Percentiles rank a stretch among this genome's conserved stretches.
Conservation (phyloP, 805 yeast species). For the Wickerhamomyces pijperi region DNA sequence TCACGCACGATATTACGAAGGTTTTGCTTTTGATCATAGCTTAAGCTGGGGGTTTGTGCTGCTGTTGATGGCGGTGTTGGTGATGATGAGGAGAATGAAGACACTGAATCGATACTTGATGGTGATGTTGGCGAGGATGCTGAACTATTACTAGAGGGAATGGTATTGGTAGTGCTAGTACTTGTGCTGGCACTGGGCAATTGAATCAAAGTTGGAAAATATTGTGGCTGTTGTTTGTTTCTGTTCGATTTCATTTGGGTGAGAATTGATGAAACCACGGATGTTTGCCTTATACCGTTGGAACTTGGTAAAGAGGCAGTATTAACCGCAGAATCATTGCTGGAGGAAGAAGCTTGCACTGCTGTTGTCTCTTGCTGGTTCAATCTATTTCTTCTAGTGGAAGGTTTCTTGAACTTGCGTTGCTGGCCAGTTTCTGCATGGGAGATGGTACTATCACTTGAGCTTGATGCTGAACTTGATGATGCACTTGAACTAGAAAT, state of each 20-base stretch:
- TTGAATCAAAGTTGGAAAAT: not conserved
- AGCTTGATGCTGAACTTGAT: not conserved
- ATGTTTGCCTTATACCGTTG: no score
- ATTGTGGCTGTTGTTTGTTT: constrained; percentile 8
- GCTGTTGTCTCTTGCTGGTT: not conserved
- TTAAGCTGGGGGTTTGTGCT: not conserved
- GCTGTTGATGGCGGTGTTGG: not conserved
- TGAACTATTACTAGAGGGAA: no score
- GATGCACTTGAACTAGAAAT: no score
- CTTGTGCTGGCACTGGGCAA: not conserved
- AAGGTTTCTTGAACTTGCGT: constrained; percentile 15
- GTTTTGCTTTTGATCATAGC: constrained; percentile 35
- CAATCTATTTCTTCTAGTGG: constrained; percentile 7
- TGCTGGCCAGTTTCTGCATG: not conserved
- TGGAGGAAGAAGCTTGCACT: not conserved
- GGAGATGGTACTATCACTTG: not conserved
- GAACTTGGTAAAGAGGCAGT: not conserved
- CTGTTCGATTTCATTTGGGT: constrained; percentile 11
- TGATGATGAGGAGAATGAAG: not conserved
- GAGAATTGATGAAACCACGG: constrained; percentile 1
- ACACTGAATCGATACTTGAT: not conserved
- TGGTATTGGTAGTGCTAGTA: constrained; percentile 1
- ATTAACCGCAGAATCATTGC: not conserved
- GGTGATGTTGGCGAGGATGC: constrained; percentile 1
- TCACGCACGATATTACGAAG: constrained; percentile 51